Conservation (phyloP, 2,329 filamentous ascomycete species). For the Davidsoniella eucalypti region DNA sequence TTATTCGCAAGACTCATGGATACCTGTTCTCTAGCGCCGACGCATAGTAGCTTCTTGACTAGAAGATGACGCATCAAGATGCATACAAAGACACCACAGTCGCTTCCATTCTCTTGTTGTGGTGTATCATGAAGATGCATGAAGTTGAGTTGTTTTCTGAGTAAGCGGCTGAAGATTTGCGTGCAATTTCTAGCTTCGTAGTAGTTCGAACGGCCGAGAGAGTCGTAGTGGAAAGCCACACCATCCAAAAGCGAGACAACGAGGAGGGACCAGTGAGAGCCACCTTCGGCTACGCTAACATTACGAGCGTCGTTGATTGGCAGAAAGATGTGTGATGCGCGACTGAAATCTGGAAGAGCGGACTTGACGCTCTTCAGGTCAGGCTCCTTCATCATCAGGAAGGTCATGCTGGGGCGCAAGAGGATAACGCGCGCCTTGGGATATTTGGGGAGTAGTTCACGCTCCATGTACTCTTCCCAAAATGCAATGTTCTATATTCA, state of each 20-base stretch:
- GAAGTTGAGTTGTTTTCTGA: conserved; percentile 54
- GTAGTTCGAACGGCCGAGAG: conserved; percentile 58
- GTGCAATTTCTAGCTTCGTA: conserved; percentile 55
- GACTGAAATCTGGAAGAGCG: conserved; percentile 64
- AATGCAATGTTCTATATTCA: conserved; percentile 74
- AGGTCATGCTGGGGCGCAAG: conserved; percentile 81
- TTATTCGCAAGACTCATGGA: conserved; percentile 86
- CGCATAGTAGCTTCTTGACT: conserved; percentile 62
- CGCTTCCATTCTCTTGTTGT: conserved; percentile 79
- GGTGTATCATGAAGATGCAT: conserved; percentile 72
- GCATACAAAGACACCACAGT: conserved; percentile 94
- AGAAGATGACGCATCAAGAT: conserved; percentile 90
- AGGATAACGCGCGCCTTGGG: conserved; percentile 77
- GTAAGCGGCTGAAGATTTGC: conserved; percentile 49
- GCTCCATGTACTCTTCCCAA: conserved; percentile 96
- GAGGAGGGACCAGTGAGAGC: conserved; percentile 86
- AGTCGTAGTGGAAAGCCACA: conserved; percentile 94
- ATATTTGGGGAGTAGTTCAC: conserved; percentile 65
- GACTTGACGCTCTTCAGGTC: conserved; percentile 39
- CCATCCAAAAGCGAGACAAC: conserved; percentile 79
- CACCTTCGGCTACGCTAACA: conserved; percentile 64
- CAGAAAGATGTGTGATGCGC: conserved; percentile 82
- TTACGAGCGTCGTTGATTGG: conserved; percentile 83
- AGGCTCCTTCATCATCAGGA: conserved; percentile 66
- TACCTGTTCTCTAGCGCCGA: conserved; percentile 69